phyloP scores from a whole-genome alignment of 306 rosid species.

The Senna tora region DNA sequence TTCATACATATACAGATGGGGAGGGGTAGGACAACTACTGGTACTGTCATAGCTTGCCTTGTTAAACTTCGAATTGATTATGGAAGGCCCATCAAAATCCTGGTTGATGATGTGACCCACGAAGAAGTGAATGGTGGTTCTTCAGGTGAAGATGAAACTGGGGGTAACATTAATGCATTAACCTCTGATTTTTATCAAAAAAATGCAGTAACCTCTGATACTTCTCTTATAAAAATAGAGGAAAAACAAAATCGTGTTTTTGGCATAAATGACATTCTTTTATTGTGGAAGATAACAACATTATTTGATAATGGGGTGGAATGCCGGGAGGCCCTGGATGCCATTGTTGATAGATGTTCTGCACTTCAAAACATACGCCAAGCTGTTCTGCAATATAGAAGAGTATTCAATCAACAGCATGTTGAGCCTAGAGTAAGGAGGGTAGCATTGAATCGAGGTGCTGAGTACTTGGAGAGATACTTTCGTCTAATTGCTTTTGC shows the following conservation, averaged over 20 bases:
- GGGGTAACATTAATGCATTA: conserved; percentile 46
- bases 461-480: conserved; percentile 87
- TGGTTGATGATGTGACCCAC: conserved; percentile 43
- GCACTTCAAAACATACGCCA: conserved; percentile 89
- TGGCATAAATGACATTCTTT: conserved; percentile 89
- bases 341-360: conserved; percentile 87
- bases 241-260: conserved; percentile 63
- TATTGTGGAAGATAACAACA: conserved; percentile 88
- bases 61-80: conserved; percentile 82
- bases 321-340: conserved; percentile 89
- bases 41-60: conserved; percentile 93
- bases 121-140: conserved; percentile 62
- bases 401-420: conserved; percentile 84
- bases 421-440: conserved; percentile 89
- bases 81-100: conserved; percentile 82
- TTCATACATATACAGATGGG: conserved; percentile 72
- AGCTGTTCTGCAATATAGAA: conserved; percentile 80
- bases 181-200: no score
- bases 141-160: conserved; percentile 74
- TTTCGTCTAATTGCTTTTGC: conserved; percentile 93
- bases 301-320: conserved; percentile 88
- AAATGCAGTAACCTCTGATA: conserved; percentile 42
- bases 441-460: conserved; percentile 87
- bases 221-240: conserved; percentile 45
- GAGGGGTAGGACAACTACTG: conserved; percentile 93